Conservation (phyloP, 2,329 filamentous ascomycete species). For the Epichloe scottii region DNA sequence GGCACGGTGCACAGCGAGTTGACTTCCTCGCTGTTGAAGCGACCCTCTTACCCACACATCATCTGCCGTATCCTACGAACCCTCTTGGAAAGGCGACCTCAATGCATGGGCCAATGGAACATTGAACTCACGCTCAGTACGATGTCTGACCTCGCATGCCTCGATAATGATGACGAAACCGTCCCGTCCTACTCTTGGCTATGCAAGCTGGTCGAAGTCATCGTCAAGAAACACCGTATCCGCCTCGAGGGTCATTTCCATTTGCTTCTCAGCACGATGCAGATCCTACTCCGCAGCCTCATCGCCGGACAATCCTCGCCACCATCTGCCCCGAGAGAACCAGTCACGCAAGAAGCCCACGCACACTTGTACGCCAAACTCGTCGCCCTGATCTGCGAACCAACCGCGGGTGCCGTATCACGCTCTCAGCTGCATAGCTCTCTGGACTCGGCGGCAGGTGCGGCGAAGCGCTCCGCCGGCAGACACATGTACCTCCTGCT, state of each 20-base stretch:
- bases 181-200: conserved; percentile 30
- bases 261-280: conserved; percentile 39
- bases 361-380: conserved; percentile 42
- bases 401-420: conserved; percentile 41
- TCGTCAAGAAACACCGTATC: conserved; percentile 47
- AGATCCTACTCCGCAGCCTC: conserved; percentile 42
- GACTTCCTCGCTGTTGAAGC: conserved; percentile 20
- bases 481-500: conserved; percentile 50
- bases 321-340: conserved; percentile 1
- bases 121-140: conserved; percentile 39
- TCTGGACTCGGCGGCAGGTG: conserved; percentile 48
- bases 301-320: conserved; percentile 22
- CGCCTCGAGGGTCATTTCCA: conserved; percentile 52
- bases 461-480: conserved; percentile 47
- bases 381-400: conserved; percentile 47
- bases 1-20: conserved; percentile 30
- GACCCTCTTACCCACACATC: conserved; percentile 22
- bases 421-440: conserved; percentile 29
- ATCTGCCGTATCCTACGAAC: conserved; percentile 29
- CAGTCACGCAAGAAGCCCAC: conserved; percentile 26
- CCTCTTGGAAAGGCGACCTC: conserved; percentile 37
- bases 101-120: conserved; percentile 44
- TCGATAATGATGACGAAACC: conserved; percentile 15
- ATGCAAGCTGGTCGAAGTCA: conserved; percentile 40
- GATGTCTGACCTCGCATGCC: conserved; percentile 24